Evolutionary conservation across 2,329 filamentous ascomycete species (phyloP).

Genomic region (Fusarium brachygibbosum): DNA sequence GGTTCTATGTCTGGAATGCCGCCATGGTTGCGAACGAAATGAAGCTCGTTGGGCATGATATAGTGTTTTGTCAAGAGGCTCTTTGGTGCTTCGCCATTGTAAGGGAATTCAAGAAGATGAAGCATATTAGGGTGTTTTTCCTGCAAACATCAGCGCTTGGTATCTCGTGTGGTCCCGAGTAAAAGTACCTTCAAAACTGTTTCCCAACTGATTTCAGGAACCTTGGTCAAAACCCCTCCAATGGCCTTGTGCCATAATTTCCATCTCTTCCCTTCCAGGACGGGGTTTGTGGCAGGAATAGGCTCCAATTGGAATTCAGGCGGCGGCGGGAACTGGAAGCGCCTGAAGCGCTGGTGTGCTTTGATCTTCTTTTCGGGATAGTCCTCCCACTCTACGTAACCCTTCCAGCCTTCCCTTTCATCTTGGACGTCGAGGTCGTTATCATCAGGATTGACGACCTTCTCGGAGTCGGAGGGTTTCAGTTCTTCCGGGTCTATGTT

Average conservation of each 20-base stretch:
- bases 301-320: conserved; percentile 70
- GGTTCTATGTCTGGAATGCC: conserved; percentile 76
- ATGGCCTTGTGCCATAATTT: conserved; percentile 70
- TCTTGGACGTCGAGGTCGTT: conserved; percentile 43
- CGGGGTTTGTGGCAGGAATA: conserved; percentile 69
- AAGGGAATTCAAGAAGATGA: conserved; percentile 73
- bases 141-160: background rate
- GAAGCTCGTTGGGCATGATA: conserved; percentile 70
- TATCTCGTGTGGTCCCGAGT: accelerated
- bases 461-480: background rate
- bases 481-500: background rate
- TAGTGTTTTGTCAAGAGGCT: conserved; percentile 67
- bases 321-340: conserved; percentile 48
- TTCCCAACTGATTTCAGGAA: conserved; percentile 71
- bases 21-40: conserved; percentile 80
- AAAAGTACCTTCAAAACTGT: conserved; percentile 58
- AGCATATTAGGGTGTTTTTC: conserved; percentile 73
- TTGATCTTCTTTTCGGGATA: conserved; percentile 75
- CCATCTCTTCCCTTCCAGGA: conserved; percentile 68
- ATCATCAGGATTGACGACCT: conserved; percentile 34
- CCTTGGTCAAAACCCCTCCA: conserved; percentile 53
- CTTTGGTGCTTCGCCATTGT: conserved; percentile 73
- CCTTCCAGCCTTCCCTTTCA: conserved; percentile 52
- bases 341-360: conserved; percentile 64
- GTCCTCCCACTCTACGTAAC: conserved; percentile 78